Base-by-base conservation (phyloP, 2,329 filamentous ascomycete genomes). In the Cadophora malorum region DNA sequence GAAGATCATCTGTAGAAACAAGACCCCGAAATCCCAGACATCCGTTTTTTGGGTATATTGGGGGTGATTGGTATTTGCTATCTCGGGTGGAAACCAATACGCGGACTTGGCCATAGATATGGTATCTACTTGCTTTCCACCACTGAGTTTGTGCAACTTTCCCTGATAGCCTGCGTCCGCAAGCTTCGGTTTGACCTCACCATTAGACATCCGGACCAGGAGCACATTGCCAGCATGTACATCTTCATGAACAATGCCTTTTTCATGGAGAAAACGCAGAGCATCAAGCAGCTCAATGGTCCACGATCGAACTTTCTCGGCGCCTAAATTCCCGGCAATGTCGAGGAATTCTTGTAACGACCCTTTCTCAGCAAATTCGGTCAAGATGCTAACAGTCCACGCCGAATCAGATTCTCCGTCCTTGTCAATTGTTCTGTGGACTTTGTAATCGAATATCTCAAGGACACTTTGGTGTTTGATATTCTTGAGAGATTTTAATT, bases 1-100 rank as follows among this genome's bases (percentile, higher is more conserved):
- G 78, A 97, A 95, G 3, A 96, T 86, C 93, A 98, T 97, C 78
- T 99, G 95, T 49, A 97, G 80, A 74, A 97, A 92, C 5, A 97
- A 87, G 35, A 97, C 88, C 4, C 96, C 96, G 74, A 99, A 89
- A 72, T 97, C 92, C 96, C 96, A 99, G 9, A 98, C 88, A 78
- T 98, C 96, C 0, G 93, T 93, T 78, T 97, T 97, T 74, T 86
- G 86, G 1, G 86, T 89, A 80, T 90, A 84, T 78, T 91, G 83
- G 35, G 85, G 85, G 33, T 86, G 90, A 68, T 85, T 87, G 0
- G 83, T 85, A 58, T 82, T 85, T 35, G 87, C 86, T 62, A 94
- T 85, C 79, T 97, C 94, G 0, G 94, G 91, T 1, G 94, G 89
- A 7, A 91, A 80, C 94, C 94, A 97, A 72, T 93, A 93, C 1